Percentiles rank a stretch among this genome's conserved stretches.
Evolutionary conservation across 2,329 filamentous ascomycete genomes (phyloP).

Genomic region (Calonectria hawksworthii): DNA sequence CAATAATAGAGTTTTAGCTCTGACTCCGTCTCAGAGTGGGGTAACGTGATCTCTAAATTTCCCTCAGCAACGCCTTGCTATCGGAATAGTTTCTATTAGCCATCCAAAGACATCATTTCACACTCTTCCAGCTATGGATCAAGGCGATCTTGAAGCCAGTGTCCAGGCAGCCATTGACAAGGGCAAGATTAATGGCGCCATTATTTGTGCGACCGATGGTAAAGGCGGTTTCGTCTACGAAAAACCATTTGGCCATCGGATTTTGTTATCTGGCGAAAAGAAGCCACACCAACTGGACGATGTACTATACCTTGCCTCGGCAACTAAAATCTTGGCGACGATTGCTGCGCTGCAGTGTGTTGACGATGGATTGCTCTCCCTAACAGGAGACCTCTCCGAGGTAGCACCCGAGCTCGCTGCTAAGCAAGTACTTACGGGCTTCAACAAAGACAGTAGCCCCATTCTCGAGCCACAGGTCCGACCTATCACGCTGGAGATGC

Average conservation of each 20-base stretch:
- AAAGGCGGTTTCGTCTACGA: slow-evolving; percentile 56
- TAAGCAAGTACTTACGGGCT: slow-evolving; percentile 63
- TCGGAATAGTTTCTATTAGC: neutral
- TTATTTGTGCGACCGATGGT: slow-evolving; percentile 57
- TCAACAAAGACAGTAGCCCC: slow-evolving; percentile 56
- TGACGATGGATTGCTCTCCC: slow-evolving; percentile 62
- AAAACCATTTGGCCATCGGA: slow-evolving; percentile 55
- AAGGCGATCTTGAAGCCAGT: slow-evolving; percentile 52
- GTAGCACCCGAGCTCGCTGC: slow-evolving; percentile 63
- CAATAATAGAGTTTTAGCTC: neutral
- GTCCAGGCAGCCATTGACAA: slow-evolving; percentile 58
- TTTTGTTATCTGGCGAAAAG: slow-evolving; percentile 56
- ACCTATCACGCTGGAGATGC: slow-evolving; percentile 63
- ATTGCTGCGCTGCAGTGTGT: slow-evolving; percentile 69
- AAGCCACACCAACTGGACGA: slow-evolving; percentile 53
- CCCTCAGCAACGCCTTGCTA: neutral
- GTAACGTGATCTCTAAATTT: neutral
- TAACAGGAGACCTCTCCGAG: slow-evolving; percentile 60
- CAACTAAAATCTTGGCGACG: slow-evolving; percentile 62
- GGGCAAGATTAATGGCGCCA: slow-evolving; percentile 59
- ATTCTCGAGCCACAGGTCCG: slow-evolving; percentile 49
- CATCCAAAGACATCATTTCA: neutral
- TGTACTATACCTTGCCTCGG: slow-evolving; percentile 54
- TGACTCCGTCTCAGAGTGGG: neutral
- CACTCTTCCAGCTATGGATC: slow-evolving; percentile 33